Conservation (phyloP, 1,284 basidiomycete genomes). For the Leccinum fallax region DNA sequence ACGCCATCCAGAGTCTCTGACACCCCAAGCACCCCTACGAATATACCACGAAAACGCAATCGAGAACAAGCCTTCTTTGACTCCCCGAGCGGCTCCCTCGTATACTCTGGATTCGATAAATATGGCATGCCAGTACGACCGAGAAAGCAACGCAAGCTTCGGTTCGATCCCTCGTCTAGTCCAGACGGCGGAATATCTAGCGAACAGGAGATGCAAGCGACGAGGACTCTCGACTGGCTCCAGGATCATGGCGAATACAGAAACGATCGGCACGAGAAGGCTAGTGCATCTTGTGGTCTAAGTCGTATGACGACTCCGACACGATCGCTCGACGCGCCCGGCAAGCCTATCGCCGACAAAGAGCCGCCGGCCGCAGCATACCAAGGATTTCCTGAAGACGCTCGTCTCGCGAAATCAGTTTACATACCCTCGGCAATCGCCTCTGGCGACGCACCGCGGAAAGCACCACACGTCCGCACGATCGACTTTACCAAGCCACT, state of each 20-base stretch:
- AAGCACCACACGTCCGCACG: constrained; percentile 13
- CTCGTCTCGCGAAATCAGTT: not conserved
- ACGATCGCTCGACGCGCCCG: constrained; percentile 10
- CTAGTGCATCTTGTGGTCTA: not conserved
- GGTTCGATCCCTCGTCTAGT: constrained; percentile 30
- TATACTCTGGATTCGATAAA: constrained; percentile 34
- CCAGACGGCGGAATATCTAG: constrained; percentile 15
- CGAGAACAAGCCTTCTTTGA: constrained; percentile 33
- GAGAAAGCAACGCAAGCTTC: constrained; percentile 30
- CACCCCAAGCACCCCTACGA: constrained; percentile 27
- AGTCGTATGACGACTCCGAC: not conserved
- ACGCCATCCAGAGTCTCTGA: constrained; percentile 12
- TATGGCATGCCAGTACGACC: constrained; percentile 34
- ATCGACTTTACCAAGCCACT: constrained; percentile 34
- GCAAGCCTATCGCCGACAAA: constrained; percentile 6
- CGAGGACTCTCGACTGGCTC: not conserved
- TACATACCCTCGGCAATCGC: not conserved
- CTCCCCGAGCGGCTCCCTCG: constrained; percentile 29
- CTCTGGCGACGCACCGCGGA: not conserved
- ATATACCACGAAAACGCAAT: constrained; percentile 29
- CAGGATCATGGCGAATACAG: constrained; percentile 1
- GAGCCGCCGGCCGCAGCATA: not conserved
- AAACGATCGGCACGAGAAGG: not conserved
- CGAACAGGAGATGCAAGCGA: not conserved
- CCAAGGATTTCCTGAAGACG: too few relatives aligned